Conservation (phyloP, 768 basidiomycete species). For the Calocera cornea region DNA sequence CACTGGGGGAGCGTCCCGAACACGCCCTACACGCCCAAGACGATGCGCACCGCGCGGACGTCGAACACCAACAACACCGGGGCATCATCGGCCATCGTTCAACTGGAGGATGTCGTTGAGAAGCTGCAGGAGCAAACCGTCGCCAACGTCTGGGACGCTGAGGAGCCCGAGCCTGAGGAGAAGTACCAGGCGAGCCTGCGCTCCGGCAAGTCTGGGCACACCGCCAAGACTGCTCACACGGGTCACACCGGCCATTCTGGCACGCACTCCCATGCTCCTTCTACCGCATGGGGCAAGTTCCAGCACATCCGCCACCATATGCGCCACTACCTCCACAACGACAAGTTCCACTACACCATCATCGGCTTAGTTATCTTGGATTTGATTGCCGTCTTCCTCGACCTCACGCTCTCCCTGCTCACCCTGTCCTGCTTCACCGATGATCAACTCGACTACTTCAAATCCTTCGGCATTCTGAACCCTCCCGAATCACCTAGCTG, state of each 20-base stretch:
- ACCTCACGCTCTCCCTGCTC: constrained; percentile 12
- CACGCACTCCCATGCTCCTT: neutral
- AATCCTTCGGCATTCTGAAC: neutral
- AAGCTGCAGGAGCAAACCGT: neutral
- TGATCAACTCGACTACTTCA: constrained; percentile 11
- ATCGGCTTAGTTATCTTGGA: constrained; percentile 13
- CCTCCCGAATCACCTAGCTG: neutral
- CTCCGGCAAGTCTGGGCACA: neutral
- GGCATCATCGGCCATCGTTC: neutral
- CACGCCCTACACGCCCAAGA: neutral
- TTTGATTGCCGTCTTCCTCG: constrained; percentile 11
- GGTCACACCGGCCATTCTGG: neutral
- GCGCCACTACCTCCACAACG: constrained; percentile 8
- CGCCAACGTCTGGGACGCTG: constrained; percentile 1
- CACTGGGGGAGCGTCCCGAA: constrained; percentile 3
- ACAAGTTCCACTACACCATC: constrained; percentile 13
- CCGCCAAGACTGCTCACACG: neutral
- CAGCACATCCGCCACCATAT: constrained; percentile 6
- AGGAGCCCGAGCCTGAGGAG: neutral
- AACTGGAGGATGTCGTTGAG: neutral
- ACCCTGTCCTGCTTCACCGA: constrained; percentile 12
- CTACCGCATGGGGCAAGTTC: neutral
- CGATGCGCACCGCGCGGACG: neutral
- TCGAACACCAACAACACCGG: neutral
- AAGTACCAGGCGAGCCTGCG: neutral